Base-by-base conservation (phyloP, 2,329 filamentous ascomycete species). In the Aspergillus melleus region DNA sequence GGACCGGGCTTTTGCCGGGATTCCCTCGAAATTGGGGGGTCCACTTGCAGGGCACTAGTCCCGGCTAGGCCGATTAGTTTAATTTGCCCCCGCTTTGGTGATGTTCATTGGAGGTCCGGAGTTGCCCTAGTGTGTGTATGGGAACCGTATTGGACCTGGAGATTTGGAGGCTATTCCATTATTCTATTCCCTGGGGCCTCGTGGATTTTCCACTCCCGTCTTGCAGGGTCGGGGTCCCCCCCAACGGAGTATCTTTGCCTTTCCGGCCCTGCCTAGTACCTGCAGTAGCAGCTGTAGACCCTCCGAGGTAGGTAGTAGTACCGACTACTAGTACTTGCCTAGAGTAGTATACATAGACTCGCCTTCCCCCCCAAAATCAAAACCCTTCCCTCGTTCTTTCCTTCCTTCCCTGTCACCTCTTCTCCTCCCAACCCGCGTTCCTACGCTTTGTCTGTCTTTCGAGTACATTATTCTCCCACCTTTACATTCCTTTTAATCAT, bases 1-100 rank as follows among this genome's bases (percentile, higher is more conserved):
- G 57, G 53, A 56, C 52, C 53, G 57, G 53, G 36, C 57, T 55
- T 52, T 52, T 55, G 52, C 53, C 57, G 57, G 57, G 19, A 44
- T 55, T 39, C 19, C 20, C 54, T 51, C 47, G 49, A 47, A 56
- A 56, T 56, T 56, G 54, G 54, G 54, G 53, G 47, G 44, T 24
- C 44, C 42, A 10, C 42, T 10, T 47, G 44, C 19, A 51, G 30
- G 49, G 54, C 26, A 11, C 49, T 56, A 56, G 54, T 56, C 20
- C 26, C 47, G 4, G 22, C 39, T 32, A 50, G 49, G 49, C n/a
- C 47, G 54, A 24, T 51, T 51, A 32, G 46, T 56, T 56, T 56
- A 56, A 56, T 56, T 56, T 56, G 52, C 51, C 57, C 57, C 57
- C 46, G 54, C 46, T 32, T n/a, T 19, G 9, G 12, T 12, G 30